Evolutionary conservation across 805 yeast genomes (phyloP), one percentile per base, ranked within the genome.

Genomic region (Candida morakotiae): DNA sequence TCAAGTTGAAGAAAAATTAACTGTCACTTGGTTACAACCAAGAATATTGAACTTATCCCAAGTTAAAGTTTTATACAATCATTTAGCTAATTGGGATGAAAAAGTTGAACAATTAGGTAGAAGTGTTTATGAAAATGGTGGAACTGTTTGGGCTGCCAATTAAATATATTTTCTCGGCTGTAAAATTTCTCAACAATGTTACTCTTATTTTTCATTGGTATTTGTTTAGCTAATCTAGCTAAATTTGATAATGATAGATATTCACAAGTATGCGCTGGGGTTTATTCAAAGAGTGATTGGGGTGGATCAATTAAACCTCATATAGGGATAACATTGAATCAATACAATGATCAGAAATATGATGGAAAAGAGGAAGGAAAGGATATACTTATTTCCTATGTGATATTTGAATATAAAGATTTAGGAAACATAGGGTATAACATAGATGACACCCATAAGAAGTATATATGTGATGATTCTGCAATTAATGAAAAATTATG

Each of bases 11-110:
- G 77, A 82, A 58, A 67, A 82, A 10, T 84, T 93, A 39, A 79
- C 83, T 23, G 80, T 93, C 33, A 79, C 84, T 19, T 93, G 98
- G 98, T 82, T 91, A 44, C 98, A 93, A 69, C 98, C 98, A 41
- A 75, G 98, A 53, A 86, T 88, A 38, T 82, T 93, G 73, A 87
- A 87, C 53, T 71, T 69, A 45, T 77, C 76, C 30, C 98, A 93
- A 69, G 83, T 91, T 41, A 75, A 71, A 40, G 71, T 72, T 30
- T 87, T 93, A 84, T 79, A 79, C 46, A 70, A 72, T 36, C 83
- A 85, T 51, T 73, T 93, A 54, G 69, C 70, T 19, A 71, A 69
- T 35, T 93, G 99, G 99, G 82, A 84, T 49, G 58, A 60, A 38
- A 81, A 81, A 49, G 97, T 91, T 18, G 71, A 72, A 26, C 69